Conservation (phyloP, 179 eudicot species). For the Camellia oleifera region DNA sequence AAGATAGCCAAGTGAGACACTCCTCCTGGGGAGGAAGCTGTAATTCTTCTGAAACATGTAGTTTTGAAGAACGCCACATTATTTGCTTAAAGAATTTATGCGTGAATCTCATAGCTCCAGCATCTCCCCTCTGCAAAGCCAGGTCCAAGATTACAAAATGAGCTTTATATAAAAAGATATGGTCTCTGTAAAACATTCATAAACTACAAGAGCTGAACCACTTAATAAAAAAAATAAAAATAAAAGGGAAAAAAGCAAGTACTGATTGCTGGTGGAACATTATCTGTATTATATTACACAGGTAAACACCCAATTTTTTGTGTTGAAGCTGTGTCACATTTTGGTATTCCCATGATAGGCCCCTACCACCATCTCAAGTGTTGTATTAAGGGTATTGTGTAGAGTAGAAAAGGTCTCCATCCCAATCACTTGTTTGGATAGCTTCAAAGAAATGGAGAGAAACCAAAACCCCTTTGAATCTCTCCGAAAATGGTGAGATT, state of each 20-base stretch:
- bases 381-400: not conserved
- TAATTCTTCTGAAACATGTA: conserved; percentile 76
- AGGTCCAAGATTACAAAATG: conserved; percentile 16
- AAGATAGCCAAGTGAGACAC: conserved; percentile 79
- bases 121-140: conserved; percentile 64
- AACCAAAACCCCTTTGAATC: not conserved
- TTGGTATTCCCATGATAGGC: not conserved
- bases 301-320: not conserved
- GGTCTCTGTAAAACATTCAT: not conserved
- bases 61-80: conserved; percentile 98
- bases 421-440: not conserved
- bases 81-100: conserved; percentile 70
- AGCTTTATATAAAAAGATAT: not conserved
- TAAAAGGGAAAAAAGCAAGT: not conserved
- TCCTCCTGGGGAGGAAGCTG: conserved; percentile 96
- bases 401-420: not conserved
- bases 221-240: not conserved
- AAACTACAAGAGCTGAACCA: too few relatives aligned
- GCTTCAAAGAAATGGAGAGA: not conserved
- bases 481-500: not conserved
- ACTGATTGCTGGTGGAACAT: too few relatives aligned
- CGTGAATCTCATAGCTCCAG: conserved; percentile 67
- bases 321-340: not conserved
- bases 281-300: too few relatives aligned
- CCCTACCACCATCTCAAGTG: not conserved